These are phyloP conservation scores for Hamiltosporidium magnivora DNA, from an alignment of 371 early-diverging fungal genomes.

Conservation along the genomic window DNA sequence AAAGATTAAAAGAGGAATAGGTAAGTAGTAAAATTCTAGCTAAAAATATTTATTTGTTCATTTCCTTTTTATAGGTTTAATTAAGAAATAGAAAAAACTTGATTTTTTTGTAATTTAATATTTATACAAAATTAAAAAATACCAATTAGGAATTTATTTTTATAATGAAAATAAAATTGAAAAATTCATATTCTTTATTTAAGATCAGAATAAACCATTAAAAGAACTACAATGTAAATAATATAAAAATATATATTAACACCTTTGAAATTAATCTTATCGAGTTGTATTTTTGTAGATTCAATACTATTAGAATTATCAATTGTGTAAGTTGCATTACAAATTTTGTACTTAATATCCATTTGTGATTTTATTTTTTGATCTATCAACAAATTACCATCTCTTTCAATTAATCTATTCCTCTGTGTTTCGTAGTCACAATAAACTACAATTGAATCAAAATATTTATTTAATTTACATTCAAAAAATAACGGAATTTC, in stretches of 20 bases:
- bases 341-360: slow-evolving; percentile 7
- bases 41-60: too few species aligned
- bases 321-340: slow-evolving; percentile 5
- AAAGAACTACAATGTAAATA: background rate
- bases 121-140: too few species aligned
- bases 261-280: background rate
- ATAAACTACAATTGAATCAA: slow-evolving; percentile 13
- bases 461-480: slow-evolving; percentile 10
- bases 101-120: too few species aligned
- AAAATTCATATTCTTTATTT: too few species aligned
- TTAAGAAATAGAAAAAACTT: too few species aligned
- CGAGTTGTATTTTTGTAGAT: background rate
- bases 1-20: too few species aligned
- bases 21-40: too few species aligned
- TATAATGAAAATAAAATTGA: too few species aligned
- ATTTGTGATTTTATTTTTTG: slow-evolving; percentile 4
- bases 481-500: slow-evolving; percentile 32
- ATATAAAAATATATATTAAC: background rate
- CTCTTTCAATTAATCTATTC: slow-evolving; percentile 5
- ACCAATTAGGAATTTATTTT: too few species aligned
- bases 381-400: slow-evolving; percentile 3
- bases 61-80: too few species aligned
- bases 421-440: slow-evolving; percentile 16
- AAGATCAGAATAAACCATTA: background rate
- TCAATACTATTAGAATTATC: slow-evolving; percentile 10